phyloP scores from a whole-genome alignment of 306 rosid genomes.

The Benincasa hispida region DNA sequence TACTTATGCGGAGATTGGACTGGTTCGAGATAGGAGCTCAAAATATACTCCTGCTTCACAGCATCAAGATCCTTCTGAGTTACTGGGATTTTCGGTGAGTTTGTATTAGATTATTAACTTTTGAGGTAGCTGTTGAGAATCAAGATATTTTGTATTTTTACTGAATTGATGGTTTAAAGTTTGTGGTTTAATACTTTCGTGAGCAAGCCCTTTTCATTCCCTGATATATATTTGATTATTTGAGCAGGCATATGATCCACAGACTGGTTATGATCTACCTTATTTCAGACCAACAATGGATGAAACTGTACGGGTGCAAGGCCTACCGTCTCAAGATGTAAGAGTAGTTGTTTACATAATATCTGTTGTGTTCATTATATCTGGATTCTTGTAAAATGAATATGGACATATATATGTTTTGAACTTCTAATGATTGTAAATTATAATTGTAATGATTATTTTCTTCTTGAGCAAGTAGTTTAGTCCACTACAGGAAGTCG shows the following conservation, averaged over 20 bases:
- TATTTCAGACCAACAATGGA: conserved; percentile 78
- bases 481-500: not conserved
- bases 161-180: not conserved
- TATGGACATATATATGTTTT: not conserved
- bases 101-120: not conserved
- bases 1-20: conserved; percentile 53
- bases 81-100: conserved; percentile 85
- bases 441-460: not conserved
- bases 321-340: conserved; percentile 73
- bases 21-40: conserved; percentile 53
- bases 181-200: not conserved
- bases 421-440: not conserved
- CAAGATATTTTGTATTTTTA: not conserved
- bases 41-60: conserved; percentile 56
- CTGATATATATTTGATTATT: conserved; percentile 17
- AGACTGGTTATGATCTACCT: conserved; percentile 64
- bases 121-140: not conserved
- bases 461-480: not conserved
- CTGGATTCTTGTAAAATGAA: not conserved
- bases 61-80: conserved; percentile 60
- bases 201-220: not conserved
- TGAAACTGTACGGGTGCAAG: conserved; percentile 52
- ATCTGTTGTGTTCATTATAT: not conserved
- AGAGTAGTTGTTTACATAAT: not conserved
- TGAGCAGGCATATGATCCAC: conserved; percentile 84